These are phyloP conservation scores for Paramecium tetraurelia DNA, from an alignment of 73 alveolate species.

Conservation along the genomic window DNA sequence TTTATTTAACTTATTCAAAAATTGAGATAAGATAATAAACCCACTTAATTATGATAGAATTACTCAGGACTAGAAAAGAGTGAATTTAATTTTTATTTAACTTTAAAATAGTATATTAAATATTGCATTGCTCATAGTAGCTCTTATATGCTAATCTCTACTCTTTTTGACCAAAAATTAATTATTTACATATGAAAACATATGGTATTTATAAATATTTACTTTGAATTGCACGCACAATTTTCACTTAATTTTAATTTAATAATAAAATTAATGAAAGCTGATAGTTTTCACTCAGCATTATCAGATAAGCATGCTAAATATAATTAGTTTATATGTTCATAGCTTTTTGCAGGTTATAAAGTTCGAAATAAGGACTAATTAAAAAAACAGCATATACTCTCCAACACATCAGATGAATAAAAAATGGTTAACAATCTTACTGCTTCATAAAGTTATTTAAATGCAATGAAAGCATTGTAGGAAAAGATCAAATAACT, in stretches of 20 bases:
- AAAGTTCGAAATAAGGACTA: neutral
- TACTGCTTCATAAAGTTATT: neutral
- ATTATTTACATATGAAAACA: too few species aligned
- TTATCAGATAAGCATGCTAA: neutral
- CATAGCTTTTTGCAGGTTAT: neutral
- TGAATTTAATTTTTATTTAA: too few species aligned
- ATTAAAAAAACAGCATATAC: neutral
- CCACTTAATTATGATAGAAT: too few species aligned
- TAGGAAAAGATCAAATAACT: neutral
- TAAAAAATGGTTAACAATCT: neutral
- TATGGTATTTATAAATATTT: too few species aligned
- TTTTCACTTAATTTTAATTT: neutral
- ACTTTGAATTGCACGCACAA: neutral
- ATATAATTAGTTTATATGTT: neutral
- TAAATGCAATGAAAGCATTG: slow-evolving; percentile 34
- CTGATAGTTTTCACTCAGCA: slow-evolving; percentile 4
- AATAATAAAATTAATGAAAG: neutral
- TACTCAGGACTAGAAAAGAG: too few species aligned
- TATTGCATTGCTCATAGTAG: too few species aligned
- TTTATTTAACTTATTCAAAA: too few species aligned
- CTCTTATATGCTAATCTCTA: too few species aligned
- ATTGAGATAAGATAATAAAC: too few species aligned
- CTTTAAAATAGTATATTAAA: too few species aligned
- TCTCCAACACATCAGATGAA: neutral
- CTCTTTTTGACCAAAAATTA: too few species aligned